Evolutionary conservation across 2,329 filamentous ascomycete genomes (phyloP).

Genomic region (Monosporascus sp.): DNA sequence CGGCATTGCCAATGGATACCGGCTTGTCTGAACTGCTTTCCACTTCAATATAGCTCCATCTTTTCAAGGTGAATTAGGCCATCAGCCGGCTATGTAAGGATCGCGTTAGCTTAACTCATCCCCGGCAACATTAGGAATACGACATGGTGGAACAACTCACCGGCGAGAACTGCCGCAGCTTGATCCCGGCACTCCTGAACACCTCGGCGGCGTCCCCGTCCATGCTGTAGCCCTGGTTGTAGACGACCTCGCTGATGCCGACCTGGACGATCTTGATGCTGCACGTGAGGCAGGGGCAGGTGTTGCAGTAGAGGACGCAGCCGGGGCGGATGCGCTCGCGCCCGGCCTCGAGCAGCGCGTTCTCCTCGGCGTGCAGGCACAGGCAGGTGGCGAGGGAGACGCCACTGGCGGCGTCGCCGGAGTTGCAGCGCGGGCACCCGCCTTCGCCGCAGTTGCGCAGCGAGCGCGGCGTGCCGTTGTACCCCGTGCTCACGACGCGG

Average conservation of each 20-base stretch:
- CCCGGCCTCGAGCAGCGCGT: slow-evolving; percentile 89
- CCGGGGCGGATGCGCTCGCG: slow-evolving; percentile 81
- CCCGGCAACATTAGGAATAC: slow-evolving; percentile 1
- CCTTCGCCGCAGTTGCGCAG: slow-evolving; percentile 88
- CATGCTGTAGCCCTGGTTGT: slow-evolving; percentile 91
- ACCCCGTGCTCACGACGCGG: slow-evolving; percentile 89
- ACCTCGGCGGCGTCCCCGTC: slow-evolving; percentile 78
- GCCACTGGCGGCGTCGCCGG: slow-evolving; percentile 61
- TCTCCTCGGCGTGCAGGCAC: slow-evolving; percentile 98
- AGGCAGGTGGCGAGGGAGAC: slow-evolving; percentile 78
- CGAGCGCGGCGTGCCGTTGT: slow-evolving; percentile 93
- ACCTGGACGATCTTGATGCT: slow-evolving; percentile 98
- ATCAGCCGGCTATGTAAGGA: slow-evolving; percentile 40
- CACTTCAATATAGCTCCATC: slow-evolving; percentile 11
- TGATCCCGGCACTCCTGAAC: slow-evolving; percentile 77
- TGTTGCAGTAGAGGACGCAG: slow-evolving; percentile 87
- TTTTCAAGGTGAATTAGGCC: slow-evolving; percentile 49
- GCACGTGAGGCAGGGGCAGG: slow-evolving; percentile 94
- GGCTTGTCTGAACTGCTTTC: neutral
- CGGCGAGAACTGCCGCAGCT: slow-evolving; percentile 80
- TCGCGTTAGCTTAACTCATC: slow-evolving; percentile 1
- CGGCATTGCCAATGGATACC: neutral
- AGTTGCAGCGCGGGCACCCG: slow-evolving; percentile 84
- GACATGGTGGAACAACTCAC: slow-evolving; percentile 43
- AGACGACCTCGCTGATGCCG: slow-evolving; percentile 92